Evolutionary conservation across 2,329 filamentous ascomycete genomes (phyloP).

Genomic region (Monilinia fructicola): DNA sequence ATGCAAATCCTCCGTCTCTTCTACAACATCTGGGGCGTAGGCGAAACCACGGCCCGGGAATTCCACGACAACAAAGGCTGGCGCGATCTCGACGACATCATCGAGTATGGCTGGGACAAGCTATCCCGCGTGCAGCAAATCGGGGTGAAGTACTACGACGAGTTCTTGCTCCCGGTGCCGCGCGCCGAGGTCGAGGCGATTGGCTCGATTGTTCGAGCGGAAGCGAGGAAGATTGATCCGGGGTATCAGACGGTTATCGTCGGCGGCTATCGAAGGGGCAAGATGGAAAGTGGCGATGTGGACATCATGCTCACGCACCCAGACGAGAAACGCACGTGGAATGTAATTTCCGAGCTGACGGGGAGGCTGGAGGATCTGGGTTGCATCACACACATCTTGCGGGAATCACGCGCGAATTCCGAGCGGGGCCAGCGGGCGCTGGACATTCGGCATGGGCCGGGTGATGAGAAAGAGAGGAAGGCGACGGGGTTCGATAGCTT

Average conservation of each 20-base stretch:
- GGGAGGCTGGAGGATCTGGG: conserved; percentile 64
- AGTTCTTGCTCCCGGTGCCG: conserved; percentile 71
- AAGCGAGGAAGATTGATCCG: conserved; percentile 63
- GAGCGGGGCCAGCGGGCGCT: conserved; percentile 66
- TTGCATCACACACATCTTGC: conserved; percentile 80
- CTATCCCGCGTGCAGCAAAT: conserved; percentile 86
- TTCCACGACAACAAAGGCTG: conserved; percentile 79
- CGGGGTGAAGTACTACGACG: conserved; percentile 89
- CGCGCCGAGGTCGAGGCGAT: conserved; percentile 73
- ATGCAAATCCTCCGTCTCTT: conserved; percentile 67
- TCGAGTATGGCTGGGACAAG: conserved; percentile 75
- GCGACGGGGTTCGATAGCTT: conserved; percentile 68
- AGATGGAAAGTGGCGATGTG: conserved; percentile 70
- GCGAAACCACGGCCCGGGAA: conserved; percentile 72
- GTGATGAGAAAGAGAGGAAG: conserved; percentile 40
- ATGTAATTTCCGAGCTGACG: conserved; percentile 73
- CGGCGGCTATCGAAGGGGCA: conserved; percentile 67
- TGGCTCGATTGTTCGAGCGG: conserved; percentile 57
- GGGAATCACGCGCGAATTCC: conserved; percentile 66
- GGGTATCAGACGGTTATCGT: conserved; percentile 62
- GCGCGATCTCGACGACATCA: conserved; percentile 80
- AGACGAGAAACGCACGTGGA: conserved; percentile 63
- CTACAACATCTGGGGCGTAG: conserved; percentile 90
- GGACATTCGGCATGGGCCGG: neutral
- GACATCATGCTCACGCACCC: conserved; percentile 83